These are phyloP conservation scores for Tephrocybe sp. DNA, from an alignment of 768 basidiomycete genomes.

Conservation along the genomic window DNA sequence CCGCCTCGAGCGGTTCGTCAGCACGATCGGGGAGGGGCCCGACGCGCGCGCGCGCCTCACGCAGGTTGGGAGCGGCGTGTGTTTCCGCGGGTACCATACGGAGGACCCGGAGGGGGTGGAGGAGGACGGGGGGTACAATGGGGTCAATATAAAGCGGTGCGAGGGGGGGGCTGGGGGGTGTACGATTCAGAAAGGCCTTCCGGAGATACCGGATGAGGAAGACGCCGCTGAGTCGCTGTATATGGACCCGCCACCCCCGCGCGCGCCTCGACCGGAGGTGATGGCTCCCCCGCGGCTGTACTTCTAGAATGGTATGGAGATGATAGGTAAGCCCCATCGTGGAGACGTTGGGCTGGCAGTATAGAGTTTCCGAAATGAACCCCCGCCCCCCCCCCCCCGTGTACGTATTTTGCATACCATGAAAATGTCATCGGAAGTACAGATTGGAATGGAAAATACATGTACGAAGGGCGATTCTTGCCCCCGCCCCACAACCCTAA, in stretches of 20 bases:
- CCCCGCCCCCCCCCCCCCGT: too few relatives aligned
- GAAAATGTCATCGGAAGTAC: too few relatives aligned
- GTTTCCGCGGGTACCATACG: constrained; percentile 15
- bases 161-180: constrained; percentile 3
- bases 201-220: not conserved
- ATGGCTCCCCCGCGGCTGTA: too few relatives aligned
- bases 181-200: not conserved
- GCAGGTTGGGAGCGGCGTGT: constrained; percentile 1
- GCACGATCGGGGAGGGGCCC: not conserved
- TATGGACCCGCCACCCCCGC: not conserved
- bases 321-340: too few relatives aligned
- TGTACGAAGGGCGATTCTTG: too few relatives aligned
- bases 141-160: constrained; percentile 6
- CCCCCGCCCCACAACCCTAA: too few relatives aligned
- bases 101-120: constrained; percentile 12
- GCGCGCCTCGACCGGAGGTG: not conserved
- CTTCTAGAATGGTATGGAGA: too few relatives aligned
- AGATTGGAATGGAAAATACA: too few relatives aligned
- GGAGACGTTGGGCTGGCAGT: too few relatives aligned
- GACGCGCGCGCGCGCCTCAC: constrained; percentile 1
- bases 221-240: not conserved
- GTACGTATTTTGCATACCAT: too few relatives aligned
- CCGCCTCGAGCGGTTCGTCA: constrained; percentile 4
- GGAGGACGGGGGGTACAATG: constrained; percentile 11
- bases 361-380: too few relatives aligned